Conservation (phyloP, 1,284 basidiomycete species). For the Peniophora sp. region DNA sequence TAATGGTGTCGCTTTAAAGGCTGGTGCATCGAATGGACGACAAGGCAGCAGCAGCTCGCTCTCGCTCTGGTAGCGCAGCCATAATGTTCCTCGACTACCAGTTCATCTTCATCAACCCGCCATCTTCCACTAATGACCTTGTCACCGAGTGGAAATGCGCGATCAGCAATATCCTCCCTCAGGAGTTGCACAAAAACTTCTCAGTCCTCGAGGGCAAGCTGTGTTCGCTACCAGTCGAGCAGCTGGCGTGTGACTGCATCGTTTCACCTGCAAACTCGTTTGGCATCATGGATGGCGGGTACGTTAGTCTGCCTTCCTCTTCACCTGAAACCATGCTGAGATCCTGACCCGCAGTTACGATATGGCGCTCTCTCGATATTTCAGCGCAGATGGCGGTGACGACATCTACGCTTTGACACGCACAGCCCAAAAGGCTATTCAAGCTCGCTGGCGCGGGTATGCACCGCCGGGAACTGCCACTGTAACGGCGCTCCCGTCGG, state of each 20-base stretch:
- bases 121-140: neutral
- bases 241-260: conserved; percentile 12
- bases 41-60: too few species aligned
- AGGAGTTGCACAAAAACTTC: conserved; percentile 5
- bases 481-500: conserved; percentile 8
- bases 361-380: conserved; percentile 10
- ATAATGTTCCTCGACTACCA: neutral
- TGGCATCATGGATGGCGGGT: conserved; percentile 19
- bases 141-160: conserved; percentile 1
- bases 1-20: too few species aligned
- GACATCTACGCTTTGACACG: conserved; percentile 6
- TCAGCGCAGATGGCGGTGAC: conserved; percentile 7
- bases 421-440: conserved; percentile 9
- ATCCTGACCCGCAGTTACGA: conserved; percentile 8
- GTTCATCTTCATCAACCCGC: neutral
- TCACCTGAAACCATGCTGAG: neutral
- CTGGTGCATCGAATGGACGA: too few species aligned
- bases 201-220: conserved; percentile 10
- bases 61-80: too few species aligned
- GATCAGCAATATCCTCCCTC: conserved; percentile 1
- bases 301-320: neutral
- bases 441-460: conserved; percentile 8
- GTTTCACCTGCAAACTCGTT: conserved; percentile 17
- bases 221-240: conserved; percentile 6
- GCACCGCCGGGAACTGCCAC: conserved; percentile 14